Base-by-base conservation (phyloP, 2,329 filamentous ascomycete genomes). In the Phaeosphaeriaceae sp. region DNA sequence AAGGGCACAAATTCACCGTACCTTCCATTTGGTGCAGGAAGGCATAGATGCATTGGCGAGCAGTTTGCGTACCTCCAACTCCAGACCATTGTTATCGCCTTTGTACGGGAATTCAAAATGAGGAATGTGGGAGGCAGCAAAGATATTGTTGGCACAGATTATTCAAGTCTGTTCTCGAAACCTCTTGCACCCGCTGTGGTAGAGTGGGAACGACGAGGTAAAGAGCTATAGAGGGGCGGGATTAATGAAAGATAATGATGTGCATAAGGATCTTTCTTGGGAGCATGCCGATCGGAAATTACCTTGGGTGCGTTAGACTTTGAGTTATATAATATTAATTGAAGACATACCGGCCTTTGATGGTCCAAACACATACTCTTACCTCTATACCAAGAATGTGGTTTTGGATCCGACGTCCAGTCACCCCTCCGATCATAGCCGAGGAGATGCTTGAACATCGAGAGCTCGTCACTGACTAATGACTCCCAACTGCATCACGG, bases 1-100 rank as follows among this genome's bases (percentile, higher is more conserved):
- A 96, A 97, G 81, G 93, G 93, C 47, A 87, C 90, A 12, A 85
- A 85, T 51, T 95, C 89, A 43, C 92, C 93, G 0, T 97, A 97
- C 73, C 84, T 97, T 39, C 93, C 93, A 2, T 97, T 97, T 70
- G 93, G 93, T 50, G 93, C 92, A 23, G 93, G 93, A 34, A 83
- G 93, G 61, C 93, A 97, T 76, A 83, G 93, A 60, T 97, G 93
- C 76, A 97, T 97, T 68, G 93, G 93, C 59, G 93, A 97, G 81
- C 91, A 96, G 68, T 97, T 97, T 73, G 93, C 93, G 61, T 96
- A 95, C 71, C 82, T 95, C 49, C 93, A 97, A 77, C 80, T 97
- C 55, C 88, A 92, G 71, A 92, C 90, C 36, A 95, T 97, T 60
- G 79, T 87, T 11, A 90, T 87, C 42, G 86, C 86, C 50, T 77